Conservation (phyloP, 306 rosid species). For the Prunus mira region DNA sequence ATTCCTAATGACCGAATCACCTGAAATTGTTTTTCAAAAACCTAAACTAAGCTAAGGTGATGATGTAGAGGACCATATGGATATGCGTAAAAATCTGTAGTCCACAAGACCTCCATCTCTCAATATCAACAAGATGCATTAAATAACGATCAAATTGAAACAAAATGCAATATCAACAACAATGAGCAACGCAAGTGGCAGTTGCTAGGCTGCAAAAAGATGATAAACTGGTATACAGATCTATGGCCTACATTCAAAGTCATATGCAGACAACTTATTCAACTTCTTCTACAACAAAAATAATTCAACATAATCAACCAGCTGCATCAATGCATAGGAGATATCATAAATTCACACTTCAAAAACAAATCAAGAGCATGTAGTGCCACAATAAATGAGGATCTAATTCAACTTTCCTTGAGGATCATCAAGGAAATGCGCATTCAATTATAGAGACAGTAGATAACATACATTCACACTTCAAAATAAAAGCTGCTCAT, state of each 20-base stretch:
- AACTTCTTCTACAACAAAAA: background rate
- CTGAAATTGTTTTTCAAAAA: too few relatives aligned
- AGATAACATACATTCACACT: background rate
- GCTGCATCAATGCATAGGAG: background rate
- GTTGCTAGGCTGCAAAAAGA: background rate
- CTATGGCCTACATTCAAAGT: background rate
- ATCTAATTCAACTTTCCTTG: background rate
- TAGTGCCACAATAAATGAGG: background rate
- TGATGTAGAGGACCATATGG: too few relatives aligned
- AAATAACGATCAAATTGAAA: background rate
- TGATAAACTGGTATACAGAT: background rate
- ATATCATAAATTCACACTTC: background rate
- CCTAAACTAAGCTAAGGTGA: background rate
- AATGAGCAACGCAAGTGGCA: background rate
- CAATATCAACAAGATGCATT: background rate
- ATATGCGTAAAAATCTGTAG: too few relatives aligned
- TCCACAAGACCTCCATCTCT: background rate
- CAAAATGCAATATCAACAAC: background rate
- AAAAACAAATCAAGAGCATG: background rate
- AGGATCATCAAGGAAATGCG: background rate
- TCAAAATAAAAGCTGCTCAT: conserved; percentile 7
- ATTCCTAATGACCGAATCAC: background rate
- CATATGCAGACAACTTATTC: background rate
- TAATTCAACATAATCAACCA: background rate
- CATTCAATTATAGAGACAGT: background rate